phyloP scores from a whole-genome alignment of 2,329 filamentous ascomycete genomes.

The Neonectria faginata region DNA sequence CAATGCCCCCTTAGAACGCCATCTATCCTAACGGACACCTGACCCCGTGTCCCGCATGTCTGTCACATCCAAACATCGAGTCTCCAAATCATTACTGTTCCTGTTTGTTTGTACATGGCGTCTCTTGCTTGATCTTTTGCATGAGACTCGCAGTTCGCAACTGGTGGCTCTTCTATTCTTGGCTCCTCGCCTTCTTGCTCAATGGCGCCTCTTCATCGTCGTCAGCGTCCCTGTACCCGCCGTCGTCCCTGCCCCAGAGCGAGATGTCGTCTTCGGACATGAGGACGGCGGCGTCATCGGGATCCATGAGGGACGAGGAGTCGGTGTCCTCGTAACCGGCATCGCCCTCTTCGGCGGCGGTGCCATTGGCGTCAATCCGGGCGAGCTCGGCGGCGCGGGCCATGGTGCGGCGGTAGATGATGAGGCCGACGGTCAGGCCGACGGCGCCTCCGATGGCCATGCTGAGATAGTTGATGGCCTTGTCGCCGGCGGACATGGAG shows the following conservation, averaged over 20 bases:
- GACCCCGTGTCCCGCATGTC: background rate
- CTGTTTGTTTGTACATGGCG: constrained; percentile 18
- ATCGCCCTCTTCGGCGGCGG: constrained; percentile 49
- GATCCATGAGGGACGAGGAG: constrained; percentile 56
- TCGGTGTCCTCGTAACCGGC: constrained; percentile 59
- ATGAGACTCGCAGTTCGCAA: background rate
- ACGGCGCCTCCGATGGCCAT: constrained; percentile 79
- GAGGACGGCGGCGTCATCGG: constrained; percentile 63
- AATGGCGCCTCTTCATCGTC: constrained; percentile 46
- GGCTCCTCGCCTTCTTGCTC: constrained; percentile 27
- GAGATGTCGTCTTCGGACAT: constrained; percentile 72
- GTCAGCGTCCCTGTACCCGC: constrained; percentile 50
- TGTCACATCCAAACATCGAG: constrained; percentile 9
- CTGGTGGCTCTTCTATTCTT: constrained; percentile 13
- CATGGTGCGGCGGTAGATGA: constrained; percentile 84
- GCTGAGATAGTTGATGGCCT: constrained; percentile 84
- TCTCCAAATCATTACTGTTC: constrained; percentile 14
- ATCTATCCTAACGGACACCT: constrained; percentile 31
- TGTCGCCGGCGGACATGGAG: constrained; percentile 82
- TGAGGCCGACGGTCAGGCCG: constrained; percentile 80
- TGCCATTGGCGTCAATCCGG: constrained; percentile 54
- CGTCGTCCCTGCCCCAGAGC: constrained; percentile 62
- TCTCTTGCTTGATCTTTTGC: background rate
- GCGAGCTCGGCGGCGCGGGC: constrained; percentile 70
- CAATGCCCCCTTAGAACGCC: constrained; percentile 39